Conservation (phyloP, 192 early-diverging fungal genomes). For the Chytriomyces sp. region DNA sequence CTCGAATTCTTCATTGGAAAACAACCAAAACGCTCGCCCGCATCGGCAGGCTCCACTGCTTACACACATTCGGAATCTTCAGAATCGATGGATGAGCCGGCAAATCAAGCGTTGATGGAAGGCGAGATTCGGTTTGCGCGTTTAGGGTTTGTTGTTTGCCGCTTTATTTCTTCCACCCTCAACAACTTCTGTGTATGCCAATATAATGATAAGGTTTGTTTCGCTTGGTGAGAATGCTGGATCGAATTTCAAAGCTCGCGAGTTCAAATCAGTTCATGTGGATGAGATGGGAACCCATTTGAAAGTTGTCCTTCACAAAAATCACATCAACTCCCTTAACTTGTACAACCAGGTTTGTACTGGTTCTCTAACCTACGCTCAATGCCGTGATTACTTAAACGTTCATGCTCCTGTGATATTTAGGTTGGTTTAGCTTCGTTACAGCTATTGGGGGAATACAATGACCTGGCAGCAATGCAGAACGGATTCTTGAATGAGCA, state of each 20-base stretch:
- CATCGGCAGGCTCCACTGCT: constrained; percentile 26
- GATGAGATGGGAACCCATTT: constrained; percentile 71
- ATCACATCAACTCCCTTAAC: constrained; percentile 74
- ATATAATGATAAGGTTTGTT: constrained; percentile 72
- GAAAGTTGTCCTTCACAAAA: constrained; percentile 70
- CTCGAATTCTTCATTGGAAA: constrained; percentile 74
- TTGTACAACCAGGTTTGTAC: constrained; percentile 73
- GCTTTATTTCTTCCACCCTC: background rate
- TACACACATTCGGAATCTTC: constrained; percentile 19
- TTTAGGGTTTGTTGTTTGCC: constrained; percentile 21
- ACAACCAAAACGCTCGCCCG: background rate
- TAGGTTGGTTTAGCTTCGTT: constrained; percentile 70
- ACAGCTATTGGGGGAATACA: constrained; percentile 63
- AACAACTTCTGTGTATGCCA: no score
- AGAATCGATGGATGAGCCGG: background rate
- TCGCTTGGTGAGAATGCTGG: constrained; percentile 66
- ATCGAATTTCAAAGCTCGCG: constrained; percentile 68
- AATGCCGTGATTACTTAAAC: background rate
- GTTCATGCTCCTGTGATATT: background rate
- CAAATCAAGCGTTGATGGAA: background rate
- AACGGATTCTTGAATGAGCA: background rate
- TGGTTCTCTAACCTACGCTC: background rate
- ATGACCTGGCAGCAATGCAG: background rate
- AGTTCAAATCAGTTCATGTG: constrained; percentile 78
- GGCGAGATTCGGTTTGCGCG: constrained; percentile 18